A percentile compares a stretch with the other conserved stretches of the same genome.
Conservation (phyloP, 805 yeast species). For the Debaryomyces maramus region DNA sequence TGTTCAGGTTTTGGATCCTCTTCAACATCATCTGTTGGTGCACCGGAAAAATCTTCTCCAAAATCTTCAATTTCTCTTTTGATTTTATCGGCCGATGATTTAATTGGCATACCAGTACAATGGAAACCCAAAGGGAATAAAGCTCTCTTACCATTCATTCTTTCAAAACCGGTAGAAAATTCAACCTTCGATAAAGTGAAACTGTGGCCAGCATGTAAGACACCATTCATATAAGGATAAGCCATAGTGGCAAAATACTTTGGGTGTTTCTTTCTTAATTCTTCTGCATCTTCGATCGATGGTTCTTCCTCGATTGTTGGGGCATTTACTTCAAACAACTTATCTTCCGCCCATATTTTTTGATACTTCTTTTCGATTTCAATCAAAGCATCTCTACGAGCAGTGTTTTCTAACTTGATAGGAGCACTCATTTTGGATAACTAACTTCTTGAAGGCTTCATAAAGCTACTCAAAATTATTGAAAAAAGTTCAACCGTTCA, state of each 20-base stretch:
- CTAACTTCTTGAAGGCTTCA: background rate
- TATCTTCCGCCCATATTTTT: constrained; percentile 81
- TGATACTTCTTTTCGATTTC: constrained; percentile 89
- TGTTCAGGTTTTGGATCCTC: constrained; percentile 24
- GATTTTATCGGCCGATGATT: constrained; percentile 93
- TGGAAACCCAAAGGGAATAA: constrained; percentile 97
- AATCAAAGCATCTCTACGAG: constrained; percentile 91
- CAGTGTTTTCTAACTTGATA: constrained; percentile 59
- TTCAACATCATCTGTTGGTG: constrained; percentile 62
- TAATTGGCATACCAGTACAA: constrained; percentile 99
- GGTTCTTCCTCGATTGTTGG: constrained; percentile 68
- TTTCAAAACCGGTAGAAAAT: constrained; percentile 88
- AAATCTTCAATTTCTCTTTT: constrained; percentile 89
- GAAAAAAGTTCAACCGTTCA: background rate
- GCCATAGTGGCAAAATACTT: constrained; percentile 94
- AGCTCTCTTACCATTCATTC: constrained; percentile 91
- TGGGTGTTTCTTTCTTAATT: constrained; percentile 75
- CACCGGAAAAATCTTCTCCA: constrained; percentile 75
- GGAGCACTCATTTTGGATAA: constrained; percentile 37
- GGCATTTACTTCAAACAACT: constrained; percentile 83
- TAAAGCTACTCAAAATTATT: background rate
- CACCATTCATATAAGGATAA: constrained; percentile 99
- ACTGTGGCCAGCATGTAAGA: constrained; percentile 94
- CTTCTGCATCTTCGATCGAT: constrained; percentile 49
- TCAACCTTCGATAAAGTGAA: constrained; percentile 94